Conservation (phyloP, 257 asterid species). For the Solanum bulbocastanum region DNA sequence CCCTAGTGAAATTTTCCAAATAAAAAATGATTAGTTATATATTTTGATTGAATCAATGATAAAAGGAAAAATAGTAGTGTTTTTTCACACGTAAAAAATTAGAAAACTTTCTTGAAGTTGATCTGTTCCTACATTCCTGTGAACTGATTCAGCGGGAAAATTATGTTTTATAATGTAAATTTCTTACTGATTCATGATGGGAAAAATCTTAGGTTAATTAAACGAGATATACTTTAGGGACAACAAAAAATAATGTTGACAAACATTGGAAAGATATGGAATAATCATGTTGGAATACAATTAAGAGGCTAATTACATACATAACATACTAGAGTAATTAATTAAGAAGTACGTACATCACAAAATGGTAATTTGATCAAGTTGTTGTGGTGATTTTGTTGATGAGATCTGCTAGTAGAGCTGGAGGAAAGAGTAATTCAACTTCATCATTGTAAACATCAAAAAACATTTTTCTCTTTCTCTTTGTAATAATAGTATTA, state of each 20-base stretch:
- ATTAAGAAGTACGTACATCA: not conserved
- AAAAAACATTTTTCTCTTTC: conserved; percentile 23
- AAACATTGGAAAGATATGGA: not conserved
- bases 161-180: too few species aligned
- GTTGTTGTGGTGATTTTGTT: conserved; percentile 40
- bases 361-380: not conserved
- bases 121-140: too few species aligned
- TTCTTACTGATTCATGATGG: rapidly evolving
- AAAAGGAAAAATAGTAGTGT: too few species aligned
- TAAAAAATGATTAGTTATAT: too few species aligned
- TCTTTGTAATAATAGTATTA: not conserved
- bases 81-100: not conserved
- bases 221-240: not conserved
- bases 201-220: not conserved
- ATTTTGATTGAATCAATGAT: too few species aligned
- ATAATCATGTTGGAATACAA: not conserved
- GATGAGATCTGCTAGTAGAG: conserved; percentile 24
- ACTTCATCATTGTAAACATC: conserved; percentile 55
- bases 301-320: not conserved
- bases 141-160: too few species aligned
- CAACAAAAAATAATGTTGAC: not conserved
- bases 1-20: too few species aligned
- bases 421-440: conserved; percentile 42
- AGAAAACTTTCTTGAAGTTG: not conserved
- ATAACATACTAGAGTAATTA: not conserved